Evolutionary conservation across 352 stramenopile species (phyloP).

Genomic region (Phytophthora sp.): DNA sequence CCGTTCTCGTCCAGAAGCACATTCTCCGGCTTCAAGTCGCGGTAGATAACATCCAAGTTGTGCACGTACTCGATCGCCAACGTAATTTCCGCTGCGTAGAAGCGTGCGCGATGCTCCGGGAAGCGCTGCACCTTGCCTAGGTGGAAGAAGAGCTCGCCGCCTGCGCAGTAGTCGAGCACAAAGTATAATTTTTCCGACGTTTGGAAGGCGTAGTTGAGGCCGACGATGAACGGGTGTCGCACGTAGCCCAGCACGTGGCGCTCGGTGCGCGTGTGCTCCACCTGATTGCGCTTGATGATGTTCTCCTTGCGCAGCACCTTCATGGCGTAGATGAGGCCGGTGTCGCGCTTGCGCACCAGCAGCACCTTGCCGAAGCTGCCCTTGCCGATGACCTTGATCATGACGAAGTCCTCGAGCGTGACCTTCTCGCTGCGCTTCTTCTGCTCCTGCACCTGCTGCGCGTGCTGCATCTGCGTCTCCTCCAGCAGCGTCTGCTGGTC

Average conservation of each 20-base stretch:
- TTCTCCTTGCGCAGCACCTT: constrained; percentile 99
- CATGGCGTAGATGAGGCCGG: constrained; percentile 96
- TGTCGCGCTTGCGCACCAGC: constrained; percentile 94
- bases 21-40: constrained; percentile 98
- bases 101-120: constrained; percentile 91
- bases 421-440: constrained; percentile 78
- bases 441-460: constrained; percentile 43
- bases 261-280: constrained; percentile 99
- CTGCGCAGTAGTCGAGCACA: constrained; percentile 98
- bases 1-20: constrained; percentile 96
- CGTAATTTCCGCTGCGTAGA: constrained; percentile 98
- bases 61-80: constrained; percentile 96
- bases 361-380: constrained; percentile 97
- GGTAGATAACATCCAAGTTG: constrained; percentile 95
- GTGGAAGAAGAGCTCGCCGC: constrained; percentile 96
- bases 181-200: constrained; percentile 98
- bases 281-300: constrained; percentile 99
- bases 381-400: constrained; percentile 98
- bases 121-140: constrained; percentile 94
- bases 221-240: constrained; percentile 98
- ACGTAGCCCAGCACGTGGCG: constrained; percentile 97
- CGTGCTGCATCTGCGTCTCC: constrained; percentile 53
- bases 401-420: constrained; percentile 93
- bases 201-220: constrained; percentile 96
- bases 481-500: constrained; percentile 58